Base-by-base conservation (phyloP, 768 basidiomycete species). In the Lentinus brumalis region DNA sequence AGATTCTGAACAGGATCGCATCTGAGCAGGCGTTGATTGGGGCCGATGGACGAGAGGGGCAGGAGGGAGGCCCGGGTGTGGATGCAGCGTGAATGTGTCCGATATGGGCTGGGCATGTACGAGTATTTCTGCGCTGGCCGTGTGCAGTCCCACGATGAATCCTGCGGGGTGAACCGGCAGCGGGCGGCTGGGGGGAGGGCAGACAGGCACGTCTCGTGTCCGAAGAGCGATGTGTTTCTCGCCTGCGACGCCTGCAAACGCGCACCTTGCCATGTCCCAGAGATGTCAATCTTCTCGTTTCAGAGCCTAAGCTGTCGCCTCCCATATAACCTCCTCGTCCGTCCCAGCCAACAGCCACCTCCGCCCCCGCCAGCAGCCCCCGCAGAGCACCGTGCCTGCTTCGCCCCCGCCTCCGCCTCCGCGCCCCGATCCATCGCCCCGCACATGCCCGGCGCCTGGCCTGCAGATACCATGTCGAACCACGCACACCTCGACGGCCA, bases 171-270 rank as follows among this genome's bases (percentile, higher is more conserved):
- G 29, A 18, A 16, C 54, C 54, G 60, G 60, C 49, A 35, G 49
- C 40, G 44, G 16, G 40, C 50, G 60, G 49, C 40, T 44, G 41
- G 35, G 15, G 41, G 39, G 32, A 38, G 2, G 59, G 10, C 53
- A 26, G 30, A 21, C 30, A 21, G 44, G 35, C 44, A 63, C 68
- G 66, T 64, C 68, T 62, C 68, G 66, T 64, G 67, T 66, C 57
- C 53, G 65, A 50, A 50, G 52, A 52, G 56, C 46, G 5, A 57
- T 62, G 50, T 40, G 31, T 53, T 53, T 51, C 16, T 51, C 31
- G 32, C 50, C 30, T 26, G 21, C 47, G 30, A 16, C 29, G 29
- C 29, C 14, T 66, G 61, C 62, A 45, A 46, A 66, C 66, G 69
- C 39, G 52, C 40, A 50, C 58, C 55, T 53, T 53, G 64, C 67